Evolutionary conservation across 208 protist genomes (phyloP).

Genomic region (Crithidia expoeki): DNA sequence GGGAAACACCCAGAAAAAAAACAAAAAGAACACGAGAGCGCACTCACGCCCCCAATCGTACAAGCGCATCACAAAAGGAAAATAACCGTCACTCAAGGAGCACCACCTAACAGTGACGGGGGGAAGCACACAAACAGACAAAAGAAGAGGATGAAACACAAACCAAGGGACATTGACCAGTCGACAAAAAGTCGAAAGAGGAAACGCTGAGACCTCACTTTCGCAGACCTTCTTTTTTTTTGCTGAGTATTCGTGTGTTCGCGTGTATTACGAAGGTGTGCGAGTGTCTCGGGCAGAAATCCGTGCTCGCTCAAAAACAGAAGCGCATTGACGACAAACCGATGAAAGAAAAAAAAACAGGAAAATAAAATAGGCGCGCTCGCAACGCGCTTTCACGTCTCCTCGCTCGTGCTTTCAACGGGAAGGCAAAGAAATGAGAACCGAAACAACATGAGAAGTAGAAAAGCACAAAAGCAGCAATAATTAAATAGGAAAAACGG

Average conservation of each 20-base stretch:
- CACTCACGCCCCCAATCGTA: no score
- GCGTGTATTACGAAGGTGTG: no score
- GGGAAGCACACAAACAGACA: background rate
- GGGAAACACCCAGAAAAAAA: background rate
- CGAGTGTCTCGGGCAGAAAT: no score
- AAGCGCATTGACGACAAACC: background rate
- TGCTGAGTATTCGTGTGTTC: no score
- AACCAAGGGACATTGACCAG: background rate
- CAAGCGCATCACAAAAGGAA: no score
- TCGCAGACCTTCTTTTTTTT: no score
- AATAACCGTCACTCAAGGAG: no score
- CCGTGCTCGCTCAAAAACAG: background rate
- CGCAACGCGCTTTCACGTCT: background rate
- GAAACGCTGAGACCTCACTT: no score
- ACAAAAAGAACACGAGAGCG: background rate
- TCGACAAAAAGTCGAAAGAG: no score
- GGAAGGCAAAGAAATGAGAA: slow-evolving; percentile 5
- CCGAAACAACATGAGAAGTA: background rate
- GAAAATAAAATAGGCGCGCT: background rate
- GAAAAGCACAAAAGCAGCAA: background rate
- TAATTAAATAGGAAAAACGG: background rate
- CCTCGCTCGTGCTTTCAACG: background rate
- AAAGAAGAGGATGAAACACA: background rate
- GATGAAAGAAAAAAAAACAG: slow-evolving; percentile 6
- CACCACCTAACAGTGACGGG: background rate